phyloP scores from a whole-genome alignment of 768 basidiomycete species.

The Sarcodon aspratus region DNA sequence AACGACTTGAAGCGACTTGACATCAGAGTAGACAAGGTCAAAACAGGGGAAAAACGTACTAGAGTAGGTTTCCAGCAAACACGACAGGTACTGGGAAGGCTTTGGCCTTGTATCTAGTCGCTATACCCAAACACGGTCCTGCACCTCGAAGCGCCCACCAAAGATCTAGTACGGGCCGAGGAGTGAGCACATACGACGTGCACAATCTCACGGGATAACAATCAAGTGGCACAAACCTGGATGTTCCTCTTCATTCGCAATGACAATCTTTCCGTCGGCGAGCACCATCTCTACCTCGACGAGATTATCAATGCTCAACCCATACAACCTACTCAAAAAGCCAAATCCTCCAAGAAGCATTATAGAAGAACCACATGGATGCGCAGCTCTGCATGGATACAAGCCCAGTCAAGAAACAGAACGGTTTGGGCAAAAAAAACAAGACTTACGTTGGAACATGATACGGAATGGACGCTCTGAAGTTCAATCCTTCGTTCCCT shows the following conservation, averaged over 20 bases:
- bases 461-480: slow-evolving; percentile 41
- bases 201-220: background rate
- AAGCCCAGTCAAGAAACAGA: slow-evolving; percentile 2
- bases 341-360: slow-evolving; percentile 88
- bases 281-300: slow-evolving; percentile 90
- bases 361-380: slow-evolving; percentile 69
- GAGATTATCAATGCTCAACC: slow-evolving; percentile 81
- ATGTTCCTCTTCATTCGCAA: slow-evolving; percentile 61
- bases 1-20: slow-evolving; percentile 42
- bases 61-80: slow-evolving; percentile 87
- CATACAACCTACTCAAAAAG: slow-evolving; percentile 71
- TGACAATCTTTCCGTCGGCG: slow-evolving; percentile 79
- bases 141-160: slow-evolving; percentile 86
- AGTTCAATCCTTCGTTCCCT: slow-evolving; percentile 29
- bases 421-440: slow-evolving; percentile 2
- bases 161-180: slow-evolving; percentile 32
- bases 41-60: slow-evolving; percentile 37
- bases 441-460: slow-evolving; percentile 64
- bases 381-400: slow-evolving; percentile 46
- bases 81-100: slow-evolving; percentile 87
- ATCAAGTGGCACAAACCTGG: slow-evolving; percentile 33
- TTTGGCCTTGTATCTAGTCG: slow-evolving; percentile 80
- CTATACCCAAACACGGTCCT: slow-evolving; percentile 74
- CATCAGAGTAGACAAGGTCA: background rate
- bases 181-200: background rate